Evolutionary conservation across 116 monocot species (phyloP).

Genomic region (Cymodocea nodosa): DNA sequence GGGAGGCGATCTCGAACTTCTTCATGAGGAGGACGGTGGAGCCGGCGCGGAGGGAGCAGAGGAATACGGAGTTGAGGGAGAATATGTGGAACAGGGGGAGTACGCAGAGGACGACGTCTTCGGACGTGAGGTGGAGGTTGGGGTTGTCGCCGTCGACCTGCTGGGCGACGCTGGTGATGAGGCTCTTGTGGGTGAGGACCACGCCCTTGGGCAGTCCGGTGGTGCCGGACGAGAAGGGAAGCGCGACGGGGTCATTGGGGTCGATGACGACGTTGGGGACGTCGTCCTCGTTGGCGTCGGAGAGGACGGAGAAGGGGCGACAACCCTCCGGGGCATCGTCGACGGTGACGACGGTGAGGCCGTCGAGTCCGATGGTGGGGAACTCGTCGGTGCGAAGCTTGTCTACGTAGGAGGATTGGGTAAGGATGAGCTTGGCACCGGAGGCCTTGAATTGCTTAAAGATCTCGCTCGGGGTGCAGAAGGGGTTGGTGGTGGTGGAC

Average conservation of each 20-base stretch:
- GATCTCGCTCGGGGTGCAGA: slow-evolving; percentile 59
- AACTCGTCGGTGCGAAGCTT: slow-evolving; percentile 33
- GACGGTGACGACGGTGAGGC: slow-evolving; percentile 25
- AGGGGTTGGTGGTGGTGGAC: slow-evolving; percentile 61
- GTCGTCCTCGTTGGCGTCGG: slow-evolving; percentile 7
- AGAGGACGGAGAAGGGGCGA: slow-evolving; percentile 23
- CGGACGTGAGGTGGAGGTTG: slow-evolving; percentile 29
- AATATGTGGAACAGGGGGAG: slow-evolving; percentile 87
- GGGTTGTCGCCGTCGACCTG: slow-evolving; percentile 86
- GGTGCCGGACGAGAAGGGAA: slow-evolving; percentile 80
- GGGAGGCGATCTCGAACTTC: slow-evolving; percentile 65
- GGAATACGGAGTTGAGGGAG: slow-evolving; percentile 71
- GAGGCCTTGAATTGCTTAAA: slow-evolving; percentile 45
- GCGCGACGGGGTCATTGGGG: slow-evolving; percentile 35
- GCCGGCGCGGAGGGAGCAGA: slow-evolving; percentile 71
- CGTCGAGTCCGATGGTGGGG: slow-evolving; percentile 5
- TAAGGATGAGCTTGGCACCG: slow-evolving; percentile 41
- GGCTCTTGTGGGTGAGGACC: slow-evolving; percentile 53
- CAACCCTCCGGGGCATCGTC: slow-evolving; percentile 42
- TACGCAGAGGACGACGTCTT: slow-evolving; percentile 82
- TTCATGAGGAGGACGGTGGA: slow-evolving; percentile 64
- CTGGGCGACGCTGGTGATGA: slow-evolving; percentile 50
- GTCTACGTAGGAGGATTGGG: slow-evolving; percentile 26
- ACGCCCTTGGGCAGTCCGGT: slow-evolving; percentile 76
- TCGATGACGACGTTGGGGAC: slow-evolving; percentile 24